Base-by-base conservation (phyloP, 2,329 filamentous ascomycete genomes). In the Elsinoe perseae region DNA sequence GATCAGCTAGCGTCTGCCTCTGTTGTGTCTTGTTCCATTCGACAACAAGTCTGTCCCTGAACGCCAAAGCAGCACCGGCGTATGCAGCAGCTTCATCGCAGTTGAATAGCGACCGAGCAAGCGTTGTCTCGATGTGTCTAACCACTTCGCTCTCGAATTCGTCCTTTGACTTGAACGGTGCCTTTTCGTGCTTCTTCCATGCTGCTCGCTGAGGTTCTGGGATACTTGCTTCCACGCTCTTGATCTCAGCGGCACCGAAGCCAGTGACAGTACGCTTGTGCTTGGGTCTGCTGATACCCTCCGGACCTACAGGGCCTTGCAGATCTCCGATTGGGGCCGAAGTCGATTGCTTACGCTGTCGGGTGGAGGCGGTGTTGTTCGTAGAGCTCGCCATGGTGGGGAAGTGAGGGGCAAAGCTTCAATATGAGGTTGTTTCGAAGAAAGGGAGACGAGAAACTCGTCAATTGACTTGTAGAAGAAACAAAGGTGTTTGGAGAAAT, bases 11-110 rank as follows among this genome's bases (percentile, higher is more conserved):
- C 0, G 92, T 96, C 74, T 98, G 93, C 59, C 86, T 85, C 76
- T 98, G 93, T 76, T 98, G 93, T 46, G 93, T 98, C 74, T 86
- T 90, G 76, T 97, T 98, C 93, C 93, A 98, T 64, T 95, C 89
- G 61, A 93, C 85, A 66, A 98, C 85, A 68, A 98, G 78, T 54
- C 90, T 85, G 71, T 98, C 92, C 66, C 93, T 83, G 74, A 98
- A 92, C 23, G 93, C 92, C 66, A 98, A 76, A 62, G 89, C 89
- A 42, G 91, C 89, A 62, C 92, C 93, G 6, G 87, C 83, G 72
- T 98, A 98, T 28, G 91, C 90, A 54, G 93, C 93, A 56, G 82
- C 72, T 74, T 98, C 93, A 76, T 98, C 91, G 74, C 93, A 98
- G 74, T 98, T 98, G 81, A 92, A 97, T 71, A 98, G 82, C 67